Conservation (phyloP, 352 stramenopile species). For the Phytophthora pinifolia region DNA sequence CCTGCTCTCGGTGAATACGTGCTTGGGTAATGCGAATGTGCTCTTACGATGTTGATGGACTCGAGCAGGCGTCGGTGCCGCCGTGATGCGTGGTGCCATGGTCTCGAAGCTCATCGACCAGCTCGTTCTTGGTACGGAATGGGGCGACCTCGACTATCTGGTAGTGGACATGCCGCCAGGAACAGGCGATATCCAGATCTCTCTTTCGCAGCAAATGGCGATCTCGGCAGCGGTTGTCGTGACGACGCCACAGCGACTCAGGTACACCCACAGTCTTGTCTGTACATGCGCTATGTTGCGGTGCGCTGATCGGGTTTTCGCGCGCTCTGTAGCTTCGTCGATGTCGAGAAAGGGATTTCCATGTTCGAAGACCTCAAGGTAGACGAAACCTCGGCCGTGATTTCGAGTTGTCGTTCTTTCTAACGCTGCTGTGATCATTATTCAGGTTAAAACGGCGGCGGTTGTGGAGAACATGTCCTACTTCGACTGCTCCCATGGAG, state of each 20-base stretch:
- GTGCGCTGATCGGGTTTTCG: too few relatives aligned
- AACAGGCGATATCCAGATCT: conserved; percentile 99
- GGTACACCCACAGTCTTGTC: conserved; percentile 22
- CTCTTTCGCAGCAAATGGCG: conserved; percentile 96
- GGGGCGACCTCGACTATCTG: conserved; percentile 99
- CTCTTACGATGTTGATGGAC: conserved; percentile 11
- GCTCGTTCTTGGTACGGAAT: conserved; percentile 95
- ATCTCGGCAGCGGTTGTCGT: conserved; percentile 98
- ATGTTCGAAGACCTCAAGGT: conserved; percentile 98
- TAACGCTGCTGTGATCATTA: conserved; percentile 5
- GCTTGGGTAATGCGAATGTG: background rate
- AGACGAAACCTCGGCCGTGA: background rate
- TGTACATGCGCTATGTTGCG: background rate
- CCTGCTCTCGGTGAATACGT: background rate
- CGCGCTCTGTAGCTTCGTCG: conserved; percentile 85
- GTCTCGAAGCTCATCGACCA: conserved; percentile 98
- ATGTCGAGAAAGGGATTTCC: conserved; percentile 98
- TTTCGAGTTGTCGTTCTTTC: background rate
- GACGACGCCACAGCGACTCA: conserved; percentile 97
- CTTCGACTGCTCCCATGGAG: conserved; percentile 89
- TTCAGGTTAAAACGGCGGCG: conserved; percentile 93
- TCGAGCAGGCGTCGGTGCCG: conserved; percentile 65
- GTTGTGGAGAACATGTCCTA: conserved; percentile 99
- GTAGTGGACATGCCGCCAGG: conserved; percentile 99
- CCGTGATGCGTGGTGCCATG: conserved; percentile 98